A percentile compares a stretch with the other conserved stretches of the same genome.
Conservation (phyloP, 2,329 filamentous ascomycete genomes). For the Sclerotinia subarctica region DNA sequence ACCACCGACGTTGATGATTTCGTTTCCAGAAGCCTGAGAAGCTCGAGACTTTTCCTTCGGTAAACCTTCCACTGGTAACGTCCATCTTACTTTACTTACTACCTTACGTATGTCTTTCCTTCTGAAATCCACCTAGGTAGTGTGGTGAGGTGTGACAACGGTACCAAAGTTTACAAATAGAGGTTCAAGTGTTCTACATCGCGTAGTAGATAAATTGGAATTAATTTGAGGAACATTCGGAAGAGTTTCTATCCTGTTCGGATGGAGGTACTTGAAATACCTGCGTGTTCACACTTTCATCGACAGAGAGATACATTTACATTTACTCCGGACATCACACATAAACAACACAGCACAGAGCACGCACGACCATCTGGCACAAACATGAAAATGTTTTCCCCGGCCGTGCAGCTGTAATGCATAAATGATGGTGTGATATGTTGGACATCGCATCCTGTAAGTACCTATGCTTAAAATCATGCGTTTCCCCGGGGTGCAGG, state of each 20-base stretch:
- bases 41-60: neutral
- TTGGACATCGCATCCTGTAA: neutral
- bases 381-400: neutral
- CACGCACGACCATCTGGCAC: neutral
- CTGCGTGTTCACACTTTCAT: neutral
- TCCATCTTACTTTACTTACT: no score
- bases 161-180: neutral
- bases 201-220: neutral
- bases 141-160: neutral
- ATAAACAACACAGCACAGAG: neutral
- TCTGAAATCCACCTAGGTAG: neutral
- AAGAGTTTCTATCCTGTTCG: neutral
- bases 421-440: neutral
- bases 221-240: neutral
- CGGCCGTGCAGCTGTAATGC: conserved; percentile 4
- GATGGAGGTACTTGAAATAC: neutral
- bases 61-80: neutral
- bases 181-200: neutral
- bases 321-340: neutral
- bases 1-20: neutral
- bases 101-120: conserved; percentile 3
- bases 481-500: conserved; percentile 11
- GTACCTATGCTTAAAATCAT: conserved; percentile 2
- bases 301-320: neutral
- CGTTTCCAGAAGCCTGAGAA: neutral